A percentile compares a stretch with the other conserved stretches of the same genome.
phyloP scores from a whole-genome alignment of 2,329 filamentous ascomycete genomes.

The Aspergillus ochraceus region DNA sequence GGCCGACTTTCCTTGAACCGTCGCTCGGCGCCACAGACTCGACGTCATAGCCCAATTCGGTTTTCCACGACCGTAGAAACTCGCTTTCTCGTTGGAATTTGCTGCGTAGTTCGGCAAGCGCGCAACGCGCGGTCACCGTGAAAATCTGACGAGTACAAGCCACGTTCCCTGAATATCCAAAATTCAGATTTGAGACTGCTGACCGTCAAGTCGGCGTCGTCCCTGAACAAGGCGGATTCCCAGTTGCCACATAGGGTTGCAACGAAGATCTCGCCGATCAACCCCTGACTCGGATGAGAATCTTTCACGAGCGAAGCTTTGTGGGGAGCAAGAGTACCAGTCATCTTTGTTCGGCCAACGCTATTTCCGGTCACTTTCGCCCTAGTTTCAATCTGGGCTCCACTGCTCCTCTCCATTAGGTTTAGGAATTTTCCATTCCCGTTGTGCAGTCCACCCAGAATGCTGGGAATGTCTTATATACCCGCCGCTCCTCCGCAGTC shows the following conservation, averaged over 20 bases:
- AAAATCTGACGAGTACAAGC: too few species aligned
- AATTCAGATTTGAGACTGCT: background rate
- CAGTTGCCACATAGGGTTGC: slow-evolving; percentile 10
- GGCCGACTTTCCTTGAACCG: too few species aligned
- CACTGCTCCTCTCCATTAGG: background rate
- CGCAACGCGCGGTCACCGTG: too few species aligned
- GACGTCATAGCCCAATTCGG: too few species aligned
- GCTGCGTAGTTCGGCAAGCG: too few species aligned
- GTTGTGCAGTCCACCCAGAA: background rate
- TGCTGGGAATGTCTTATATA: background rate
- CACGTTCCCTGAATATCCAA: too few species aligned
- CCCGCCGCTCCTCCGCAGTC: background rate
- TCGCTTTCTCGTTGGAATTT: too few species aligned
- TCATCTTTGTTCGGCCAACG: background rate
- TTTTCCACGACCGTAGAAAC: too few species aligned
- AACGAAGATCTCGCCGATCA: background rate
- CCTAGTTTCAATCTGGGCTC: background rate
- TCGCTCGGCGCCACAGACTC: too few species aligned
- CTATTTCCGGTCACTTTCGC: background rate
- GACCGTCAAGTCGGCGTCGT: background rate
- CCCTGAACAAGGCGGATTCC: background rate
- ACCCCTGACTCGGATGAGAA: slow-evolving; percentile 1
- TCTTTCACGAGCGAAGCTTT: background rate
- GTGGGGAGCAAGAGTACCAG: background rate
- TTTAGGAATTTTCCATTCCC: background rate